Base-by-base conservation (phyloP, 2,329 filamentous ascomycete genomes). In the Diaporthe australafricana region DNA sequence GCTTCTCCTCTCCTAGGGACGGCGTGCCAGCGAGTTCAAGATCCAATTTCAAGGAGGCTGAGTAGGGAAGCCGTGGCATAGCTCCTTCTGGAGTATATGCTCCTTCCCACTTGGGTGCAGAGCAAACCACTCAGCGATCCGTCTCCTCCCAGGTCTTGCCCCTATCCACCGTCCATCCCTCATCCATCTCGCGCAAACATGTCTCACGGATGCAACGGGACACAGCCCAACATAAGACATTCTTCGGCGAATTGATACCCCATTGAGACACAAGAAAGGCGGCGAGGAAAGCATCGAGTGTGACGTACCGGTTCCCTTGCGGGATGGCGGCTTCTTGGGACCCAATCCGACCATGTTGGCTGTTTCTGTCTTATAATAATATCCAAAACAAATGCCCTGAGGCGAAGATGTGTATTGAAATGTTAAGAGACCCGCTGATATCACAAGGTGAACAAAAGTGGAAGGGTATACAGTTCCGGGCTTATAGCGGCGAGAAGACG, bases 261-360 rank as follows among this genome's bases (percentile, higher is more conserved):
- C 11, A 2, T 50, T 48, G 35, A 71, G 17, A 56, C 38, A 27
- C 47, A 45, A 48, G 68, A 55, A 50, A 66, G 63, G 40, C n/a
- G 20, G 53, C 27, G 35, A 53, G 22, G 53, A 62, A 47, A 20
- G 17, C 14, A 47, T 42, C 12, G 20, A 57, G 30, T 42, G 50
- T 53, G 40, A 79, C 80, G 63, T 81, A 81, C 80, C 79, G 71
- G 80, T 81, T 62, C 80, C 80, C 77, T 80, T 81, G 79, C 91
- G 90, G 83, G 90, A 91, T 52, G 90, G 91, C 75, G 87, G 87
- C 79, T 87, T 88, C 81, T 89, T 90, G 75, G 91, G 88, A 79
- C 89, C 89, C 74, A 91, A 77, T 78, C 88, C 88, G 76, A 92
- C 90, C 91, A 93, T 93, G 63, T 71, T 82, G 76, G 74, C 68